phyloP scores from a whole-genome alignment of 169 alveolate genomes.

The Eimeria sp. region DNA sequence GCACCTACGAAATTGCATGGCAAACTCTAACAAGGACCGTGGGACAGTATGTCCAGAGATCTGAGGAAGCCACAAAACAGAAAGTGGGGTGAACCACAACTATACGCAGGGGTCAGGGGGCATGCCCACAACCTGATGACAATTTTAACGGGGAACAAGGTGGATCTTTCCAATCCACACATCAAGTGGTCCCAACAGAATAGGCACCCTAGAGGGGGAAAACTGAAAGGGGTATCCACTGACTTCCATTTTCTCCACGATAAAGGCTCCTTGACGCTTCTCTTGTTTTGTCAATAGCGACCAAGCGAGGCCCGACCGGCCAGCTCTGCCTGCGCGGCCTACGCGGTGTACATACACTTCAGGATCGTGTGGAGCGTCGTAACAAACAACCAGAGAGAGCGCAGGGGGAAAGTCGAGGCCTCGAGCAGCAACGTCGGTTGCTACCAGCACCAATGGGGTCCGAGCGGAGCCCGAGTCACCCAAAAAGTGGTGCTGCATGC shows the following conservation, averaged over 20 bases:
- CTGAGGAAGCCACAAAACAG: constrained; percentile 28
- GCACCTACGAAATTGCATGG: constrained; percentile 68
- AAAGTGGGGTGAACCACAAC: background rate
- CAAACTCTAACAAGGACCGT: constrained; percentile 46
- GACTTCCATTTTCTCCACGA: constrained; percentile 80
- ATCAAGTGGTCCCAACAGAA: background rate
- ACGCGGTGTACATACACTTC: constrained; percentile 95
- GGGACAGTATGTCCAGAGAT: constrained; percentile 63
- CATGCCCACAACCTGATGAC: background rate
- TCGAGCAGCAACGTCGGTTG: constrained; percentile 81
- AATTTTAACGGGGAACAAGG: background rate
- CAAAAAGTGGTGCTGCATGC: constrained; percentile 78
- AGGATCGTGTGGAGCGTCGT: constrained; percentile 94
- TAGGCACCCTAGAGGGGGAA: background rate
- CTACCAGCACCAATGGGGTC: constrained; percentile 73
- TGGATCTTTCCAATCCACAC: background rate
- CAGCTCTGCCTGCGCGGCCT: constrained; percentile 98
- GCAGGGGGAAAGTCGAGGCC: constrained; percentile 92
- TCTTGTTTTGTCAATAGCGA: constrained; percentile 95
- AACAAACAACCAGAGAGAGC: constrained; percentile 95
- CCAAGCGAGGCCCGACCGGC: constrained; percentile 93
- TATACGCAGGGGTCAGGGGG: background rate
- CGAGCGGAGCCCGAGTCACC: constrained; percentile 26
- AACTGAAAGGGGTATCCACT: background rate
- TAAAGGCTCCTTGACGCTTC: constrained; percentile 73